These are phyloP conservation scores for Aureobasidium sp. DNA, from an alignment of 2,329 filamentous ascomycete genomes.

Conservation along the genomic window DNA sequence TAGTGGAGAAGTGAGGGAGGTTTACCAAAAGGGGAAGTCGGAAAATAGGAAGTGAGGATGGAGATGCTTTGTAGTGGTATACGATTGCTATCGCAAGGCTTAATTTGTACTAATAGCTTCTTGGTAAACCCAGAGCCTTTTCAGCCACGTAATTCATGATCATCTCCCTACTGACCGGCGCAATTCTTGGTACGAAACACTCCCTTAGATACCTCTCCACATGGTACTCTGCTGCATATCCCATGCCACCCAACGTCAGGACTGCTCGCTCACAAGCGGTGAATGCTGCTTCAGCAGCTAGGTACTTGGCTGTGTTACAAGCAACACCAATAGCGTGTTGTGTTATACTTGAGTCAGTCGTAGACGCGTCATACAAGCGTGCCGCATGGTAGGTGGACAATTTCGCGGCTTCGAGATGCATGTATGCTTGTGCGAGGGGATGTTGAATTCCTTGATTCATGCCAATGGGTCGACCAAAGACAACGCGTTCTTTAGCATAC, in stretches of 20 bases:
- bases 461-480: conserved; percentile 72
- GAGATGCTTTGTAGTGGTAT: neutral
- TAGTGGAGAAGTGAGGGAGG: too few relatives aligned
- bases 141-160: conserved; percentile 18
- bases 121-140: conserved; percentile 68
- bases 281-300: conserved; percentile 68
- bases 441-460: conserved; percentile 73
- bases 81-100: too few relatives aligned
- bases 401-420: conserved; percentile 69
- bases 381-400: conserved; percentile 68
- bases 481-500: conserved; percentile 73
- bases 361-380: conserved; percentile 60
- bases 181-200: conserved; percentile 65
- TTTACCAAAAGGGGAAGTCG: too few relatives aligned
- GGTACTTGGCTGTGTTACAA: conserved; percentile 63
- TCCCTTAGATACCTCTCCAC: conserved; percentile 68
- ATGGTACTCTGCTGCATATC: conserved; percentile 69
- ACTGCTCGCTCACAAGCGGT: conserved; percentile 65
- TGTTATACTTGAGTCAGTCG: conserved; percentile 41
- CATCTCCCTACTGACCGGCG: conserved; percentile 60
- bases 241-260: conserved; percentile 67
- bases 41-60: too few relatives aligned
- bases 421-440: conserved; percentile 70
- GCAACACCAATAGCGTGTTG: conserved; percentile 58
- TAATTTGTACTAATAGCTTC: conserved; percentile 62